Evolutionary conservation across 208 protist genomes (phyloP).

Genomic region (Acanthamoeba lugdunensis): DNA sequence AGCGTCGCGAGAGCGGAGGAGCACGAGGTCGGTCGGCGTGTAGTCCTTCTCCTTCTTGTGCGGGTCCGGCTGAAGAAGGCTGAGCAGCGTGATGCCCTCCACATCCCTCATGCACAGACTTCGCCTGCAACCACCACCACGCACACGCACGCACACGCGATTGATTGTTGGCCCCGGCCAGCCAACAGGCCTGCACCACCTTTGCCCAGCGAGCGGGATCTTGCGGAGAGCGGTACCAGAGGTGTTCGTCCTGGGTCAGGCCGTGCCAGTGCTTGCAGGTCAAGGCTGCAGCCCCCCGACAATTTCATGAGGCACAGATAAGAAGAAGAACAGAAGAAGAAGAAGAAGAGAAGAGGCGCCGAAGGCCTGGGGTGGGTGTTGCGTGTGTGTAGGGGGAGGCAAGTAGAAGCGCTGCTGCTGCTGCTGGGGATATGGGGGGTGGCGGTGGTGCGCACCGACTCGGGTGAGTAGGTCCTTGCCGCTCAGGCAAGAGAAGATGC

Average conservation of each 20-base stretch:
- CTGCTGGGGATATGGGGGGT: neutral
- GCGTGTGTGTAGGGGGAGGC: neutral
- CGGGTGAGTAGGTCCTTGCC: neutral
- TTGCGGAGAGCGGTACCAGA: neutral
- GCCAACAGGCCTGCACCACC: too few species aligned
- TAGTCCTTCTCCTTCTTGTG: neutral
- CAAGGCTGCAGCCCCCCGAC: neutral
- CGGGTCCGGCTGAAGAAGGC: neutral
- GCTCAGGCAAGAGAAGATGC: neutral
- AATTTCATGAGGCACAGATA: too few species aligned
- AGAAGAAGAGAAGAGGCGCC: too few species aligned
- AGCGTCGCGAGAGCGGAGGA: neutral
- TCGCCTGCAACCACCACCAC: neutral
- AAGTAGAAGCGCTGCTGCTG: too few species aligned
- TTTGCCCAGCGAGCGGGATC: too few species aligned
- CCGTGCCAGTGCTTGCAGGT: neutral
- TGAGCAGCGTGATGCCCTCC: neutral
- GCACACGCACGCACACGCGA: too few species aligned
- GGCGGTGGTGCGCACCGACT: neutral
- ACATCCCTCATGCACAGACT: neutral
- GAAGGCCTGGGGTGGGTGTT: too few species aligned
- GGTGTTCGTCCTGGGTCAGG: neutral
- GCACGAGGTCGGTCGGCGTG: neutral
- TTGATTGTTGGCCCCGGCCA: too few species aligned
- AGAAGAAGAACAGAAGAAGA: too few species aligned